Evolutionary conservation across 1,284 basidiomycete genomes (phyloP).

Genomic region (Sporisorium scitamineum): DNA sequence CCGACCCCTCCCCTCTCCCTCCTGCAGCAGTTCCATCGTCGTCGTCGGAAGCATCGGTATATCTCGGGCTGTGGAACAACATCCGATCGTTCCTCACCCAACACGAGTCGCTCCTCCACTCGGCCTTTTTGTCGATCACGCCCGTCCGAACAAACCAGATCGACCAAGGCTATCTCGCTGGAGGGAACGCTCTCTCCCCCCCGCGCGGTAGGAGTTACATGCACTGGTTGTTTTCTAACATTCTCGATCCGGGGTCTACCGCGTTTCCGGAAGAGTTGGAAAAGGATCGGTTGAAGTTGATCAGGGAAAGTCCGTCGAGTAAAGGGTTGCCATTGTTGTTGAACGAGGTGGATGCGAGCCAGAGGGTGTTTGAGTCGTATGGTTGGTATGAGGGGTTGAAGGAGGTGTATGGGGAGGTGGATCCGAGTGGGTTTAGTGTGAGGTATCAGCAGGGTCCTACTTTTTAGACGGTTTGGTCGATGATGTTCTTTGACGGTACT

Average conservation of each 20-base stretch:
- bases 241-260: slow-evolving; percentile 4
- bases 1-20: slow-evolving; percentile 17
- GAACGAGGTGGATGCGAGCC: slow-evolving; percentile 47
- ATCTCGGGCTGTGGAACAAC: slow-evolving; percentile 16
- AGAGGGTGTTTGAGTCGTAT: slow-evolving; percentile 39
- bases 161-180: slow-evolving; percentile 16
- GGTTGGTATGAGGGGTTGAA: slow-evolving; percentile 33
- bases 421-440: slow-evolving; percentile 32
- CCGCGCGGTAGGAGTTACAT: slow-evolving; percentile 19
- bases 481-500: neutral
- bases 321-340: slow-evolving; percentile 48
- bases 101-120: slow-evolving; percentile 10
- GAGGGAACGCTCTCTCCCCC: slow-evolving; percentile 48
- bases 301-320: slow-evolving; percentile 13
- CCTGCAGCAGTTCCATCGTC: no score
- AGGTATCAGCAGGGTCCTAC: slow-evolving; percentile 24
- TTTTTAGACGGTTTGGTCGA: neutral
- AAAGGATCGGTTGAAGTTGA: slow-evolving; percentile 4
- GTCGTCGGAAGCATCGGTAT: no score
- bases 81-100: slow-evolving; percentile 6
- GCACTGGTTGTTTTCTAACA: slow-evolving; percentile 21
- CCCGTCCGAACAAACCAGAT: slow-evolving; percentile 38
- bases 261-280: slow-evolving; percentile 27
- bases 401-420: slow-evolving; percentile 28
- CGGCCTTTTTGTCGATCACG: slow-evolving; percentile 31